Evolutionary conservation across 768 basidiomycete species (phyloP).

Genomic region (Daedaleopsis nitida): DNA sequence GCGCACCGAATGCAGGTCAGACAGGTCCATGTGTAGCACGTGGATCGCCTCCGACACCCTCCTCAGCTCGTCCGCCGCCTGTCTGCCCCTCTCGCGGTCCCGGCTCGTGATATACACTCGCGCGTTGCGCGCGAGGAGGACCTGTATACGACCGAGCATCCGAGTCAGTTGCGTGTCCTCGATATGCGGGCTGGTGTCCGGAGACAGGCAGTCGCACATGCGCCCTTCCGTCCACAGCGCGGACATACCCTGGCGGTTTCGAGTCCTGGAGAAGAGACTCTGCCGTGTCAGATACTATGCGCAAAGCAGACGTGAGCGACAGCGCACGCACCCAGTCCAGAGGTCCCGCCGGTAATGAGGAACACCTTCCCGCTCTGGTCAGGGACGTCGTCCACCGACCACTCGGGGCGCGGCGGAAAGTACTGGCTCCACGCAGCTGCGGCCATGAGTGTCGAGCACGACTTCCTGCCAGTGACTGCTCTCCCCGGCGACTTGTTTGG

Average conservation of each 20-base stretch:
- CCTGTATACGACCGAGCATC: background rate
- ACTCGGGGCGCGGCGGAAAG: background rate
- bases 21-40: slow-evolving; percentile 5
- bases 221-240: background rate
- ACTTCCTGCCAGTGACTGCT: background rate
- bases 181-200: too few relatives aligned
- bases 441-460: background rate
- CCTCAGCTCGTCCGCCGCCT: slow-evolving; percentile 4
- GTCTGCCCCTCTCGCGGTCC: background rate
- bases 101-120: slow-evolving; percentile 12
- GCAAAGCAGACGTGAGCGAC: too few relatives aligned
- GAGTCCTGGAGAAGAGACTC: too few relatives aligned
- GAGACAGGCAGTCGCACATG: background rate
- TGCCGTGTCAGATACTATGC: too few relatives aligned
- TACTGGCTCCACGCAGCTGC: background rate
- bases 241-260: background rate
- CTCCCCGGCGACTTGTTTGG: too few relatives aligned
- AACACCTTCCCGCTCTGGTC: slow-evolving; percentile 17
- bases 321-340: slow-evolving; percentile 9
- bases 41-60: slow-evolving; percentile 10
- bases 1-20: slow-evolving; percentile 8
- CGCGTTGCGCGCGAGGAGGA: slow-evolving; percentile 10
- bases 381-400: slow-evolving; percentile 12
- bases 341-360: slow-evolving; percentile 13
- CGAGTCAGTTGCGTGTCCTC: background rate